These are phyloP conservation scores for Fraxinus pennsylvanica DNA, from an alignment of 257 asterid species.

Conservation along the genomic window DNA sequence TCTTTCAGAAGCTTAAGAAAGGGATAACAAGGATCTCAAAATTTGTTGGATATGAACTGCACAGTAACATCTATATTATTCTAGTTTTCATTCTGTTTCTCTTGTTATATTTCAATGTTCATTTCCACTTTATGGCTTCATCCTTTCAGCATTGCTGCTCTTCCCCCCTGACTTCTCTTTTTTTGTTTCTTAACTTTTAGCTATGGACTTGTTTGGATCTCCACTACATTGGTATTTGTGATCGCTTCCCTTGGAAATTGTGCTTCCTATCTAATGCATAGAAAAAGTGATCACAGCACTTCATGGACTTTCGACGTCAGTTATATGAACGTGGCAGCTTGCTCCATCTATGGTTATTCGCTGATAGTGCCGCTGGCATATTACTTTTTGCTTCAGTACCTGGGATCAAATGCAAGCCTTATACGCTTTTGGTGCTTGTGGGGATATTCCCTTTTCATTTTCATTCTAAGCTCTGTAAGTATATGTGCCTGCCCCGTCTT, in stretches of 20 bases:
- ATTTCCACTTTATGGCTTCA: constrained; percentile 8
- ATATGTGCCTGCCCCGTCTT: constrained; percentile 10
- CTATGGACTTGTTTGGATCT: constrained; percentile 93
- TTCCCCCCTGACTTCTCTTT: constrained; percentile 16
- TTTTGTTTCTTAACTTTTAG: constrained; percentile 40
- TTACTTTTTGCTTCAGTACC: constrained; percentile 83
- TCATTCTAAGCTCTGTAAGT: constrained; percentile 80
- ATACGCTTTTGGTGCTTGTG: constrained; percentile 97
- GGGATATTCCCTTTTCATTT: constrained; percentile 96
- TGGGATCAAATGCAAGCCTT: constrained; percentile 84
- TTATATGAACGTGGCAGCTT: constrained; percentile 76
- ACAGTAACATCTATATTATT: background rate
- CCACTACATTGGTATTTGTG: constrained; percentile 83
- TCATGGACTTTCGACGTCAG: constrained; percentile 81
- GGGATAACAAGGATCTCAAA: background rate
- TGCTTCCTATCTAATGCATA: constrained; percentile 76
- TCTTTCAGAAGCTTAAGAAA: background rate
- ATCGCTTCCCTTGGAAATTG: constrained; percentile 86
- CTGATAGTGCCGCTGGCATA: constrained; percentile 86
- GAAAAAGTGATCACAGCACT: constrained; percentile 45
- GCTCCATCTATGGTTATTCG: constrained; percentile 79
- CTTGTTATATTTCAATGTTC: background rate
- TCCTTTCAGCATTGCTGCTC: background rate
- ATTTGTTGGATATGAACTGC: background rate
- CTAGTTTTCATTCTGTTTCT: background rate